These are phyloP conservation scores for Musa acuminata DNA, from an alignment of 176 grass and related monocot genomes.

Conservation along the genomic window DNA sequence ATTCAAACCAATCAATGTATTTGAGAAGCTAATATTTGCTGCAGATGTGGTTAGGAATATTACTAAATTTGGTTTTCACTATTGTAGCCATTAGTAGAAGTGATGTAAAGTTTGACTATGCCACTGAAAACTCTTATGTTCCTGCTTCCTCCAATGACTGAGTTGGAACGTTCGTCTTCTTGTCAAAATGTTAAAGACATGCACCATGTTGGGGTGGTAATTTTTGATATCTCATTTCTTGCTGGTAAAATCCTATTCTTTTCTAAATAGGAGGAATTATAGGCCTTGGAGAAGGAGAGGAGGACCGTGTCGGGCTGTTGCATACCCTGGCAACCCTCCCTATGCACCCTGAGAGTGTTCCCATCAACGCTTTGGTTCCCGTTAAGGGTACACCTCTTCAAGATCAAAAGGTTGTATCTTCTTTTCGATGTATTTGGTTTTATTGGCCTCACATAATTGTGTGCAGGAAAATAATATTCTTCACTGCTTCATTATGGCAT, in stretches of 20 bases:
- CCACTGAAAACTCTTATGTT: background rate
- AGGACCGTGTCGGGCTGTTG: slow-evolving; percentile 87
- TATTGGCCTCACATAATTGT: background rate
- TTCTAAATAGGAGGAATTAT: slow-evolving; percentile 75
- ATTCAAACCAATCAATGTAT: background rate
- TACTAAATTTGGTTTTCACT: background rate
- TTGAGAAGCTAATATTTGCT: background rate
- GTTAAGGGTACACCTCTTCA: slow-evolving; percentile 95
- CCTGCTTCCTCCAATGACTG: background rate
- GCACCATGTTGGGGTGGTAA: background rate
- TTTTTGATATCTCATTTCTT: background rate
- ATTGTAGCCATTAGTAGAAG: background rate
- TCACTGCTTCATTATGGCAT: too few relatives aligned
- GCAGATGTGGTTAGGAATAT: background rate
- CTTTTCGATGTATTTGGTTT: background rate
- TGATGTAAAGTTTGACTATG: background rate
- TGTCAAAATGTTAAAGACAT: too few relatives aligned
- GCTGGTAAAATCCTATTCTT: background rate
- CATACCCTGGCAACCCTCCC: slow-evolving; percentile 88
- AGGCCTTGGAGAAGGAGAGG: slow-evolving; percentile 83
- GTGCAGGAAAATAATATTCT: too few relatives aligned
- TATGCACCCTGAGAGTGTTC: slow-evolving; percentile 84
- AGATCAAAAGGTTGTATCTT: slow-evolving; percentile 67
- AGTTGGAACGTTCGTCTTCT: background rate
- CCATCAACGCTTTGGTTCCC: slow-evolving; percentile 89